These are phyloP conservation scores for Berkeleyomyces basicola DNA, from an alignment of 2,329 filamentous ascomycete genomes.

Conservation along the genomic window DNA sequence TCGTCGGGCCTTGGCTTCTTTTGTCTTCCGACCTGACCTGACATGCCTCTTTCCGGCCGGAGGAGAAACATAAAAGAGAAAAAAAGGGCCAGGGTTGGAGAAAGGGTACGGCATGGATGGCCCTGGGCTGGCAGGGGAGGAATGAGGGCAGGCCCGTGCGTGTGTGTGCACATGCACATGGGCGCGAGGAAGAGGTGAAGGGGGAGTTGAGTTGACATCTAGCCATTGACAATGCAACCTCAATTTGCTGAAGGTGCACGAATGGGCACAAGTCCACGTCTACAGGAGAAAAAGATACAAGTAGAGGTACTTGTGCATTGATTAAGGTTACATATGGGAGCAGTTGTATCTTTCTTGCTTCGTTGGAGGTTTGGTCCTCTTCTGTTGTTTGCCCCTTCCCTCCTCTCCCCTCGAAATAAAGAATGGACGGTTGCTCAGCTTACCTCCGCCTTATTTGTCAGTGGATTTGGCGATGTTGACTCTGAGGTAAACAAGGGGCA, in stretches of 20 bases:
- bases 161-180: neutral
- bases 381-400: neutral
- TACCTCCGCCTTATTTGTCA: too few relatives aligned
- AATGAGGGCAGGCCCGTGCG: neutral
- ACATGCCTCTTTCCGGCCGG: neutral
- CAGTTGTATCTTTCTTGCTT: neutral
- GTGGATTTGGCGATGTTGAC: too few relatives aligned
- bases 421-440: too few relatives aligned
- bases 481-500: too few relatives aligned
- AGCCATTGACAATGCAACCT: neutral
- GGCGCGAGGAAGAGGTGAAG: neutral
- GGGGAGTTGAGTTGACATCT: neutral
- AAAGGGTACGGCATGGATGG: neutral
- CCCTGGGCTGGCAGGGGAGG: neutral
- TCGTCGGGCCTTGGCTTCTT: neutral
- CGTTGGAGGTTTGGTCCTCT: neutral
- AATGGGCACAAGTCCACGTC: too few relatives aligned
- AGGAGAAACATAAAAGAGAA: neutral
- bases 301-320: too few relatives aligned
- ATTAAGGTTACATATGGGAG: too few relatives aligned
- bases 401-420: neutral
- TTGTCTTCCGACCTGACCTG: neutral
- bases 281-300: too few relatives aligned
- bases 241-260: neutral
- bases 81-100: neutral